Percentiles rank a stretch among this genome's conserved stretches.
These are phyloP conservation scores for Sporormia fimetaria DNA, from an alignment of 495 filamentous ascomycete genomes.

Conservation along the genomic window DNA sequence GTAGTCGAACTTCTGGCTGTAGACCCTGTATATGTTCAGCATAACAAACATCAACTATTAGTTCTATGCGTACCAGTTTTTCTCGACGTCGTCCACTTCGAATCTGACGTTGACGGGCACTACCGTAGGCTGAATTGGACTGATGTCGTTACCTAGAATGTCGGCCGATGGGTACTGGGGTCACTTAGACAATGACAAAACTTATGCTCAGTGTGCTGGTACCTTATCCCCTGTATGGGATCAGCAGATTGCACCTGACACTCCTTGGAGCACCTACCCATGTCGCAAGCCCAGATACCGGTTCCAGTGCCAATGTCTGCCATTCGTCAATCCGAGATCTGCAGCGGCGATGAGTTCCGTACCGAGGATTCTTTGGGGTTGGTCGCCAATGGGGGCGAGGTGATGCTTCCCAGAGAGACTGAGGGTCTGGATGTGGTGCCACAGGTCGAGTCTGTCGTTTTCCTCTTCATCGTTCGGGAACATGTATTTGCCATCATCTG, in stretches of 20 bases:
- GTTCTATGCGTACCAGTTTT: constrained; percentile 12
- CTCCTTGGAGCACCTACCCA: constrained; percentile 3
- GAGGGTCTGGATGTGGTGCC: constrained; percentile 18
- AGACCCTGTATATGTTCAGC: constrained; percentile 23
- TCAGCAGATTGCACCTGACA: constrained; percentile 1
- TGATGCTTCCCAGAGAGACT: constrained; percentile 9
- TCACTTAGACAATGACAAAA: constrained; percentile 43
- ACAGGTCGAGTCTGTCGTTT: constrained; percentile 41
- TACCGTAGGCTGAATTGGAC: constrained; percentile 20
- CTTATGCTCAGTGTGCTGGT: constrained; percentile 41
- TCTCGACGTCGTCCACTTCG: constrained; percentile 24
- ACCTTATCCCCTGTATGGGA: constrained; percentile 24
- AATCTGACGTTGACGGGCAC: constrained; percentile 24
- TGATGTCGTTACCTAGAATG: constrained; percentile 21
- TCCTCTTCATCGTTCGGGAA: constrained; percentile 25
- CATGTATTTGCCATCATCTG: constrained; percentile 19
- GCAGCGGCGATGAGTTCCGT: no score
- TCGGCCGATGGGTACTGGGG: constrained; percentile 22
- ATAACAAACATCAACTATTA: constrained; percentile 3
- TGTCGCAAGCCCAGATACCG: constrained; percentile 25
- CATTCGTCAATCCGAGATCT: no score
- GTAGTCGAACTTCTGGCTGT: constrained; percentile 39
- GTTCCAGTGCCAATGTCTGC: constrained; percentile 24
- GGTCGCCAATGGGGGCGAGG: constrained; percentile 17
- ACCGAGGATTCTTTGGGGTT: constrained; percentile 14